A percentile compares a stretch with the other conserved stretches of the same genome.
Conservation (phyloP, 2,329 filamentous ascomycete genomes). For the Fusarium tupiense region DNA sequence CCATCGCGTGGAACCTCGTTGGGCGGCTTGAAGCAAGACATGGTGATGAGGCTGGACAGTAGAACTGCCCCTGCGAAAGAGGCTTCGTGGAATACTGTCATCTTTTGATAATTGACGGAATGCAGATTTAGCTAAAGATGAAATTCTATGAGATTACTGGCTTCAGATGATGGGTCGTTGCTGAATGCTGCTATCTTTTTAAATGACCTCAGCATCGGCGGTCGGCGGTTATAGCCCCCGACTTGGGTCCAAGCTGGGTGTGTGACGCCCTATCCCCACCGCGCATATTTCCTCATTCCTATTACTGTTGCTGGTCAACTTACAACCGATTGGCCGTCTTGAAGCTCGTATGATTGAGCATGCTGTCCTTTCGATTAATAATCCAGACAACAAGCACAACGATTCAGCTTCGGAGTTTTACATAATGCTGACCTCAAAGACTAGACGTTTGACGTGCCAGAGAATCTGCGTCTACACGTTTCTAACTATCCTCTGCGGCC, state of each 20-base stretch:
- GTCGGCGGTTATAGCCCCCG: neutral
- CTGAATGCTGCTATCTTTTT: neutral
- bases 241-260: too few relatives aligned
- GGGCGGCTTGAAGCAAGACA: neutral
- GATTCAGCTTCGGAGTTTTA: neutral
- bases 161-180: fast-evolving
- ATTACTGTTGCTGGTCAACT: too few relatives aligned
- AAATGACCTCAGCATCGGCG: neutral
- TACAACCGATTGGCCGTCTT: neutral
- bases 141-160: neutral
- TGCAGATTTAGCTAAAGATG: fast-evolving
- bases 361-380: too few relatives aligned
- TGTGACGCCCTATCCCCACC: too few relatives aligned
- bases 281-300: too few relatives aligned
- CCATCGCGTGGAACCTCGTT: neutral
- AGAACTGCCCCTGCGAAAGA: neutral
- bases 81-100: neutral
- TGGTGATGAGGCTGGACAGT: neutral
- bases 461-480: too few relatives aligned
- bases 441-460: too few relatives aligned
- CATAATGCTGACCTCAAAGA: neutral
- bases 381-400: neutral
- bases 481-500: too few relatives aligned
- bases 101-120: fast-evolving
- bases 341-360: neutral